Evolutionary conservation across 306 rosid genomes (phyloP), one percentile per base, ranked within the genome.

Genomic region (Malus fusca): DNA sequence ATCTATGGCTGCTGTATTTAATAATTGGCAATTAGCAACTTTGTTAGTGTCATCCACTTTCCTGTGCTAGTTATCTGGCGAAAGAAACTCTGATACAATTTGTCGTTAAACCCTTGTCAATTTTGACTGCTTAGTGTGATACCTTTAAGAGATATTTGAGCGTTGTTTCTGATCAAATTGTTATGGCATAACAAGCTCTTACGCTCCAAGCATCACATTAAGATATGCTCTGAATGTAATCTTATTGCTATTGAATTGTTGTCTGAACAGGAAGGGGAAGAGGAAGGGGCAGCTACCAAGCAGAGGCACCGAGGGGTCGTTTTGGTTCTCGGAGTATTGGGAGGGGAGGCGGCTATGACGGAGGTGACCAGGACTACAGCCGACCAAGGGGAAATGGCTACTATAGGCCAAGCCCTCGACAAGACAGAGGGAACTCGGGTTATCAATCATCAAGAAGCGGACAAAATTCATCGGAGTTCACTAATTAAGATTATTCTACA

Each of bases 231-330:
- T 55, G 8, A 21, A 23, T 44, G 14, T 30, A 43, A 69, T 44
- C 11, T 33, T 71, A 30, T n/a, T 25, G n/a, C 66, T 52, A 58
- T 33, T 77, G 66, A 60, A 73, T 78, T 73, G 61, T 82, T 80
- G 59, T 82, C 55, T 51, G 83, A 61, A 61, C 84, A 94, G 98
- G 96, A 82, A 89, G 97, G 85, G 98, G 98, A 74, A 91, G 96
- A 86, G 97, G 96, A 82, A 88, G 96, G 79, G 88, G 91, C 21
- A 68, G 79, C 84, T 90, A 90, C 79, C 97, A 92, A 66, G 53
- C 84, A 77, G 97, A 94, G 37, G 87, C 86, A 23, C 80, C 90
- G 59, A 85, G 90, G 73, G 90, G 88, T 46, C 97, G 94, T 78
- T 90, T 81, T 80, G 78, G 53, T 75, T 77, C 93, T 56, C 89